Conservation (phyloP, 1,284 basidiomycete genomes). For the Austroboletus niveus region DNA sequence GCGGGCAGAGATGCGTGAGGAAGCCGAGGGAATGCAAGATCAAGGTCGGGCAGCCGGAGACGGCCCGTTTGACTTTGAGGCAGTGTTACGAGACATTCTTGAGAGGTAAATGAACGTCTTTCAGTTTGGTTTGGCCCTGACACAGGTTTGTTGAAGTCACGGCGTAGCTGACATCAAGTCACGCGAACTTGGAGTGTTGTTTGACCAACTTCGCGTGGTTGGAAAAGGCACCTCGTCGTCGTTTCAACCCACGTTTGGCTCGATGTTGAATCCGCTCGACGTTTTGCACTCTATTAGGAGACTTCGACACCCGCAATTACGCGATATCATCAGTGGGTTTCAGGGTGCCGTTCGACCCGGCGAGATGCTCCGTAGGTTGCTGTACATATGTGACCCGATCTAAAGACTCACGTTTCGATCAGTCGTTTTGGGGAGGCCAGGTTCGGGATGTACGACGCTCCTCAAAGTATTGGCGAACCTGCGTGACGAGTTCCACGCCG, state of each 20-base stretch:
- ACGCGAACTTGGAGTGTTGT: conserved; percentile 37
- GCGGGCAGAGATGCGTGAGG: background rate
- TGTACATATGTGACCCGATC: background rate
- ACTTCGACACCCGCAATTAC: conserved; percentile 38
- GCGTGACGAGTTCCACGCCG: conserved; percentile 54
- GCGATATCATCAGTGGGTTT: conserved; percentile 48
- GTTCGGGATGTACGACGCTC: conserved; percentile 73
- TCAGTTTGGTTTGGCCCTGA: background rate
- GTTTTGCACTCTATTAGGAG: conserved; percentile 26
- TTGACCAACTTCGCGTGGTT: conserved; percentile 37
- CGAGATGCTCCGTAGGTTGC: conserved; percentile 54
- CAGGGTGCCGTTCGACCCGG: conserved; percentile 54
- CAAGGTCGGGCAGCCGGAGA: background rate
- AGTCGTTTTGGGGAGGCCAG: conserved; percentile 64
- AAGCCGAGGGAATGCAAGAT: background rate
- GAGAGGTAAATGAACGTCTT: conserved; percentile 20
- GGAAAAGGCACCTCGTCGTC: conserved; percentile 36
- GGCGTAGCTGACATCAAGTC: conserved; percentile 28
- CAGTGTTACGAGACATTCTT: conserved; percentile 29
- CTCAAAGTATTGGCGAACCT: conserved; percentile 74
- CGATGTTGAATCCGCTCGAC: conserved; percentile 38
- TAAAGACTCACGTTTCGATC: background rate
- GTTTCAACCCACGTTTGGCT: conserved; percentile 43
- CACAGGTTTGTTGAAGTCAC: conserved; percentile 14
- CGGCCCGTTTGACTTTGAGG: conserved; percentile 18